Evolutionary conservation across 2,329 filamentous ascomycete genomes (phyloP), one percentile per base, ranked within the genome.

Genomic region (Shiraia sp.): DNA sequence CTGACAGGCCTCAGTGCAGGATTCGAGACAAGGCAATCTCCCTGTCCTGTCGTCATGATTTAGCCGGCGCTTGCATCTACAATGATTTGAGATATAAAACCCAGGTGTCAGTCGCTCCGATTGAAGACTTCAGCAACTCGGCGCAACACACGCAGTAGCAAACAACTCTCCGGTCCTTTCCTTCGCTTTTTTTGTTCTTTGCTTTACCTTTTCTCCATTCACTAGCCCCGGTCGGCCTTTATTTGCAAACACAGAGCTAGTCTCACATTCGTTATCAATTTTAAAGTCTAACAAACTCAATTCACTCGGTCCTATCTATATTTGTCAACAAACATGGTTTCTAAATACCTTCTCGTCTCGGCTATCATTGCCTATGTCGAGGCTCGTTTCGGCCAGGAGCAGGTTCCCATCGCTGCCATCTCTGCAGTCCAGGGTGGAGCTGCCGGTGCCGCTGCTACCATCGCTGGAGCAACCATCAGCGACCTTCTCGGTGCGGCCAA

Each of bases 401-500:
- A 84, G 56, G 55, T 73, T 30, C 77, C 82, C 35, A 81, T 83
- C 36, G 57, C 69, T 16, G 78, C 75, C 42, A 78, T 86, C 50
- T 65, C 69, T 32, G 75, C 74, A 19, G 76, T 86, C 10, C 65
- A 73, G 40, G 72, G 73, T 40, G 83, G 83, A 37, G 66, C 71
- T 28, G 72, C 82, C 2, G 85, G 84, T 30, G 76, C 77, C 50
- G 83, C 85, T 33, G 77, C 76, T 27, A 86, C 83, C 31, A 78
- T 88, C 42, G 79, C 82, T 29, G 84, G 84, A 38, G 71, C 71
- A 12, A 79, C 83, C 22, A 80, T 85, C 32, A 73, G 78, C 25
- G 79, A 82, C 42, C 77, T 88, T 7, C 75, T 88, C 14, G 85
- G 77, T 17, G 83, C 74, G 29, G 79, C 84, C 46, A 81, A 83